phyloP scores from a whole-genome alignment of 805 yeast species.

The Cyberlindnera americana region DNA sequence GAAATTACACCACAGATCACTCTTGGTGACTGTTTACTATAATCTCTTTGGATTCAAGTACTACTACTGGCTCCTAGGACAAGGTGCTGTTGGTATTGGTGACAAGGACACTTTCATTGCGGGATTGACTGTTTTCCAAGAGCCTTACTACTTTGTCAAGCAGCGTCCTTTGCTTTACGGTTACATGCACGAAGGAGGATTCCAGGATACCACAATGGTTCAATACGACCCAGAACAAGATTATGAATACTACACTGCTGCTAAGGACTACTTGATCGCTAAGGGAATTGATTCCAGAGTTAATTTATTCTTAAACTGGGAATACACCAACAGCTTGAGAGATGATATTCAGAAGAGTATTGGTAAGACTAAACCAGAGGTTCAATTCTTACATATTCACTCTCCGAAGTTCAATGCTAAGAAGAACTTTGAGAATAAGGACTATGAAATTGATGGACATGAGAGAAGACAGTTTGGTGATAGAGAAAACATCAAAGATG shows the following conservation, averaged over 20 bases:
- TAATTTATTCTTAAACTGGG: slow-evolving; percentile 25
- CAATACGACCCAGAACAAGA: slow-evolving; percentile 29
- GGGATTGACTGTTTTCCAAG: slow-evolving; percentile 26
- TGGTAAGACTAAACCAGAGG: slow-evolving; percentile 21
- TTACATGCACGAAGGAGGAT: slow-evolving; percentile 22
- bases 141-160: slow-evolving; percentile 25
- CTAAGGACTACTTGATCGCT: slow-evolving; percentile 17
- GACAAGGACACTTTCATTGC: slow-evolving; percentile 69
- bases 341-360: slow-evolving; percentile 18
- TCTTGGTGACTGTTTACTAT: slow-evolving; percentile 60
- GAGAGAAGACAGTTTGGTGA: slow-evolving; percentile 28
- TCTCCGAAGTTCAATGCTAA: slow-evolving; percentile 29
- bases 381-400: slow-evolving; percentile 29
- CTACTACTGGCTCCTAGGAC: slow-evolving; percentile 68
- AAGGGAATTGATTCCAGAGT: slow-evolving; percentile 23
- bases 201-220: slow-evolving; percentile 30
- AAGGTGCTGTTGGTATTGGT: slow-evolving; percentile 77
- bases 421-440: slow-evolving; percentile 19
- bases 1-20: slow-evolving; percentile 51
- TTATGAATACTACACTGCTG: slow-evolving; percentile 23
- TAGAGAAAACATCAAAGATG: slow-evolving; percentile 25
- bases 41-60: slow-evolving; percentile 63
- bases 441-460: slow-evolving; percentile 24
- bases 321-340: slow-evolving; percentile 19
- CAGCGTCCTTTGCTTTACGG: slow-evolving; percentile 27